phyloP scores from a whole-genome alignment of 1,284 basidiomycete genomes.

The Gymnopus androsaceus region DNA sequence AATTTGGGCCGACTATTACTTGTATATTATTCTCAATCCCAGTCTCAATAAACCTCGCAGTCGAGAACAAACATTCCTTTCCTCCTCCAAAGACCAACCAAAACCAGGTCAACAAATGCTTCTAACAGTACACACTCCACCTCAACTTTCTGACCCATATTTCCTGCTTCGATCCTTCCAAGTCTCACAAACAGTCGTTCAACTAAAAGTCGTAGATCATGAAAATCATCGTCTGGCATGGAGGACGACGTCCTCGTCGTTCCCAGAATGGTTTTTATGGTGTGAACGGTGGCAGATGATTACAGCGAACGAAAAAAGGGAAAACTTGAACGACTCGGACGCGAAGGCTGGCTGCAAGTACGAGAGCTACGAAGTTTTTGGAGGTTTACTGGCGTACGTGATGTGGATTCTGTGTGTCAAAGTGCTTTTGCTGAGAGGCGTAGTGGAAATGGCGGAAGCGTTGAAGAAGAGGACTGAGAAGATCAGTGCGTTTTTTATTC shows the following conservation, averaged over 20 bases:
- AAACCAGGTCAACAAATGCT: constrained; percentile 47
- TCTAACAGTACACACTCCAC: constrained; percentile 56
- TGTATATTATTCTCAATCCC: constrained; percentile 12
- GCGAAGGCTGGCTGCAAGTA: constrained; percentile 64
- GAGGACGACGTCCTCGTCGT: constrained; percentile 40
- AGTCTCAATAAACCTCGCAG: too few relatives aligned
- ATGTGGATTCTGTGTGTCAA: background rate
- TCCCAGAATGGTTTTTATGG: constrained; percentile 48
- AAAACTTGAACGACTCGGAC: too few relatives aligned
- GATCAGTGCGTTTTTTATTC: too few relatives aligned
- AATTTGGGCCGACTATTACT: background rate
- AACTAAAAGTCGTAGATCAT: constrained; percentile 42
- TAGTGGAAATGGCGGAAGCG: background rate
- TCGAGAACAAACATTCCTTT: constrained; percentile 52
- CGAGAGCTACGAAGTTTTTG: constrained; percentile 62
- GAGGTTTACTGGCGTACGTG: constrained; percentile 52
- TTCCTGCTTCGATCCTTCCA: constrained; percentile 15
- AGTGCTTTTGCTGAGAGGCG: background rate
- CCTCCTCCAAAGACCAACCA: constrained; percentile 22
- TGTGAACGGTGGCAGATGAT: constrained; percentile 67
- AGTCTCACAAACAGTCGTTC: constrained; percentile 34
- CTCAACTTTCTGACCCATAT: constrained; percentile 45
- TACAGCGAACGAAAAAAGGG: constrained; percentile 43
- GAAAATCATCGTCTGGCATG: constrained; percentile 69
- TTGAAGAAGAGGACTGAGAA: background rate